Evolutionary conservation across 1,284 basidiomycete genomes (phyloP).

Genomic region (Fereydounia khargensis): DNA sequence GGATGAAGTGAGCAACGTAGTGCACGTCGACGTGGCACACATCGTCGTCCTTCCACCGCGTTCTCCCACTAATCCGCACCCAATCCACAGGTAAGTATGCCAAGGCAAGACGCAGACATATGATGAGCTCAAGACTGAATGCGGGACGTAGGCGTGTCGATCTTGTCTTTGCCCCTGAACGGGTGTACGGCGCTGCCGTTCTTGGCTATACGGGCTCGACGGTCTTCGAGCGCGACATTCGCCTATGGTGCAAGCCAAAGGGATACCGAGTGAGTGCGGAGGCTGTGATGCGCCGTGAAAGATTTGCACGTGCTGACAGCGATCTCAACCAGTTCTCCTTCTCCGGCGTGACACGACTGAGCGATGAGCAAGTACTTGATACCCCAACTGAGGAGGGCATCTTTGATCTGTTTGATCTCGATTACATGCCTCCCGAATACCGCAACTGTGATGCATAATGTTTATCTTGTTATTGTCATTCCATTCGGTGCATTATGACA

Average conservation of each 20-base stretch:
- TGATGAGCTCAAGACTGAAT: too few relatives aligned
- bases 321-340: conserved; percentile 33
- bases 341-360: conserved; percentile 23
- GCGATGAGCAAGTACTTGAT: conserved; percentile 15
- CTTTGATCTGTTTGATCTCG: conserved; percentile 18
- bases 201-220: conserved; percentile 41
- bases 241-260: conserved; percentile 26
- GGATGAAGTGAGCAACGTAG: not conserved
- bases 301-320: too few relatives aligned
- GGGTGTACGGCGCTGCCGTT: conserved; percentile 38
- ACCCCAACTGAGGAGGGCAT: conserved; percentile 32
- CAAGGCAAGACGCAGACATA: too few relatives aligned
- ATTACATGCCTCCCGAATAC: conserved; percentile 37
- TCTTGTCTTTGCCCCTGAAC: conserved; percentile 21
- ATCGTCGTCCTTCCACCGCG: conserved; percentile 32
- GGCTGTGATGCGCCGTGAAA: not conserved
- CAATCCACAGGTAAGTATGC: conserved; percentile 21
- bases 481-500: conserved; percentile 12
- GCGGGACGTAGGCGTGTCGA: conserved; percentile 17
- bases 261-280: conserved; percentile 13
- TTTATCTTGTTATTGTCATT: not conserved
- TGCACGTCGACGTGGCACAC: conserved; percentile 39
- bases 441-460: conserved; percentile 46
- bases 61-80: not conserved
- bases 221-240: conserved; percentile 41